phyloP scores from a whole-genome alignment of 805 yeast genomes.

The Candida broadrunensis region DNA sequence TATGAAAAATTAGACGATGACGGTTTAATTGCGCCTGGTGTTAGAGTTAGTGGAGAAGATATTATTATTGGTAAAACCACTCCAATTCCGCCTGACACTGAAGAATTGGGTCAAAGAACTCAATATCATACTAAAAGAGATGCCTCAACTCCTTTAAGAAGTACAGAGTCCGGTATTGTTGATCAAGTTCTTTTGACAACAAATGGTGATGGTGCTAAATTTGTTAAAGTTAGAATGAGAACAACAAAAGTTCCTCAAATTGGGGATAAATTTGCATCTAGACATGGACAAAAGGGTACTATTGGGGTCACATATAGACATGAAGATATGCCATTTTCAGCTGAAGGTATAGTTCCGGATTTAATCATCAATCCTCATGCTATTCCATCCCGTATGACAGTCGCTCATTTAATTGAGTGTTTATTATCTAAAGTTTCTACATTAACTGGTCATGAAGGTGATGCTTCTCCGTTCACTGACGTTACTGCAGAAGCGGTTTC shows the following conservation, averaged over 20 bases:
- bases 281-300: slow-evolving; percentile 99
- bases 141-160: slow-evolving; percentile 95
- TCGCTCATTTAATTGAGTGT: slow-evolving; percentile 99
- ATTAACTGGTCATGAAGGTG: slow-evolving; percentile 95
- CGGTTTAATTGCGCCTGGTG: slow-evolving; percentile 97
- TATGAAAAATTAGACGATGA: slow-evolving; percentile 98
- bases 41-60: slow-evolving; percentile 98
- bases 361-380: slow-evolving; percentile 98
- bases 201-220: slow-evolving; percentile 96
- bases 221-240: slow-evolving; percentile 98
- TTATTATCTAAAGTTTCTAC: slow-evolving; percentile 92
- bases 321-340: slow-evolving; percentile 98
- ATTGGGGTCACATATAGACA: slow-evolving; percentile 98
- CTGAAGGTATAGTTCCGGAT: slow-evolving; percentile 96
- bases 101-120: slow-evolving; percentile 97
- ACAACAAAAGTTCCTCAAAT: slow-evolving; percentile 98
- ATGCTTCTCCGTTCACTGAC: slow-evolving; percentile 98
- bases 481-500: slow-evolving; percentile 98
- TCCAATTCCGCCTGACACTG: slow-evolving; percentile 98
- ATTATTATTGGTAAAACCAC: slow-evolving; percentile 98
- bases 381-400: slow-evolving; percentile 99
- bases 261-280: slow-evolving; percentile 98
- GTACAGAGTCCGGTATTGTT: slow-evolving; percentile 97
- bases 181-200: slow-evolving; percentile 97
- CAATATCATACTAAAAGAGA: slow-evolving; percentile 98